These are phyloP conservation scores for Boletus speciosus DNA, from an alignment of 768 basidiomycete species.

Conservation along the genomic window DNA sequence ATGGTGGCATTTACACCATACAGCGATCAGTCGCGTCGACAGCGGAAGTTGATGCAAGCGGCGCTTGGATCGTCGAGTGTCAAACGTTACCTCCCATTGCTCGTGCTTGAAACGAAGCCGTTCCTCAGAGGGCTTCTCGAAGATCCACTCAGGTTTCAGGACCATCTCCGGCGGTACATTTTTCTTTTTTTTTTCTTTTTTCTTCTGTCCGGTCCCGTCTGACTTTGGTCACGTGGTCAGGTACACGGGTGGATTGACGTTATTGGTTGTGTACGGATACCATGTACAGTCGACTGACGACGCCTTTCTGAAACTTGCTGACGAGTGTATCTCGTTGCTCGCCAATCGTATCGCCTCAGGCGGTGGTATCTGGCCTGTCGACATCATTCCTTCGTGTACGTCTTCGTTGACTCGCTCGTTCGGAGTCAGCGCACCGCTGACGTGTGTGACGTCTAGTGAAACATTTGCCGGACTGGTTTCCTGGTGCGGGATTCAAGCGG, in stretches of 20 bases:
- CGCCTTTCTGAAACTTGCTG: conserved; percentile 38
- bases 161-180: conserved; percentile 34
- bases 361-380: conserved; percentile 43
- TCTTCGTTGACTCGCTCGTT: background rate
- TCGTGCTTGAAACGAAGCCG: conserved; percentile 52
- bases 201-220: background rate
- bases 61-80: conserved; percentile 55
- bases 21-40: conserved; percentile 58
- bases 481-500: conserved; percentile 62
- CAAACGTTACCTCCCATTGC: conserved; percentile 53
- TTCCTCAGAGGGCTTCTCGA: conserved; percentile 57
- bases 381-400: conserved; percentile 36
- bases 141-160: conserved; percentile 34
- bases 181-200: background rate
- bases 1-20: conserved; percentile 72
- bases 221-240: conserved; percentile 32
- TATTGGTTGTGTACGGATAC: conserved; percentile 65
- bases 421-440: background rate
- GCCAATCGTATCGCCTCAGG: conserved; percentile 43
- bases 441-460: conserved; percentile 34
- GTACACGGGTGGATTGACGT: conserved; percentile 50
- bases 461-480: conserved; percentile 61
- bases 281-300: conserved; percentile 39
- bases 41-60: conserved; percentile 63
- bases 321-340: conserved; percentile 40